These are phyloP conservation scores for Penicillium digitatum DNA, from an alignment of 2,329 filamentous ascomycete species.

Conservation along the genomic window DNA sequence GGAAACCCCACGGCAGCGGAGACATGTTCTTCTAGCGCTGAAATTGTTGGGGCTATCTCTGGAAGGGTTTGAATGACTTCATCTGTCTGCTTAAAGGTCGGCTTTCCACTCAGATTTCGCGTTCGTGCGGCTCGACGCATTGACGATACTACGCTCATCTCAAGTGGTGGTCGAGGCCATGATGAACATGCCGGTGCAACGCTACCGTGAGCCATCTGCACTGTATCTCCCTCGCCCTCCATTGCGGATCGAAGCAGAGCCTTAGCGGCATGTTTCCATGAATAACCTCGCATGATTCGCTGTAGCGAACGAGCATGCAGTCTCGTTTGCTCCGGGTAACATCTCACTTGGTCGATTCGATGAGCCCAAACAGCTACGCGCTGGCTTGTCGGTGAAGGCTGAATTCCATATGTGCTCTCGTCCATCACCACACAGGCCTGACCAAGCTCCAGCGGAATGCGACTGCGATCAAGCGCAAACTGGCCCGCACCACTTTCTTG, in stretches of 20 bases:
- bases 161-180: not conserved
- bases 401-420: not conserved
- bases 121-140: not conserved
- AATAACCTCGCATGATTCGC: conserved; percentile 1
- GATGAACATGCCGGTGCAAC: not conserved
- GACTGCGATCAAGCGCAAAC: conserved; percentile 1
- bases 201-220: not conserved
- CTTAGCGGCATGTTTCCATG: not conserved
- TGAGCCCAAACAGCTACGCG: not conserved
- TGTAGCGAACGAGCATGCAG: not conserved
- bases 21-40: conserved; percentile 1
- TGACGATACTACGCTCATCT: not conserved
- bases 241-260: conserved; percentile 1
- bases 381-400: not conserved
- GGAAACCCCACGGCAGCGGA: not conserved
- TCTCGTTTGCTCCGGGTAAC: conserved; percentile 1
- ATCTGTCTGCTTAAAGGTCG: not conserved
- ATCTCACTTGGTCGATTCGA: conserved; percentile 1
- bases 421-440: not conserved
- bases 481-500: conserved; percentile 1
- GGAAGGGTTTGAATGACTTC: not conserved
- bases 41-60: not conserved
- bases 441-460: not conserved
- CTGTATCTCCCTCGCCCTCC: not conserved
- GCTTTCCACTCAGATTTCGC: not conserved